Percentiles rank a stretch among this genome's conserved stretches.
These are phyloP conservation scores for Phytophthora pinifolia DNA, from an alignment of 352 stramenopile genomes.

Conservation along the genomic window DNA sequence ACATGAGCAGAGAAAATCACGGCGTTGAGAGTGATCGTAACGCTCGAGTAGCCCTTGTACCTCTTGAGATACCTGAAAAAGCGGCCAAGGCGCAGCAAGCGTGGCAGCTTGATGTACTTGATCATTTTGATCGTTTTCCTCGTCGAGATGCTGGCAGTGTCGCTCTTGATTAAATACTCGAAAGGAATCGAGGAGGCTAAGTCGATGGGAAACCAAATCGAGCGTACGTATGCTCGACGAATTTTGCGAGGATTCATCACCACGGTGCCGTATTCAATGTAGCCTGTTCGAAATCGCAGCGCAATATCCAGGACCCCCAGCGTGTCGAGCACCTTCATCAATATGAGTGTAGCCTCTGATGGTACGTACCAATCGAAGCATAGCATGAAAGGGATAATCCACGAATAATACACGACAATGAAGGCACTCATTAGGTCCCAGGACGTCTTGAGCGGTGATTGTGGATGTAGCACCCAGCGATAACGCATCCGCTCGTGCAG, in stretches of 20 bases:
- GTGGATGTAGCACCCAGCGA: conserved; percentile 53
- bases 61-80: conserved; percentile 58
- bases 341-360: conserved; percentile 21
- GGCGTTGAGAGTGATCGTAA: conserved; percentile 50
- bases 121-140: conserved; percentile 78
- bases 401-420: conserved; percentile 72
- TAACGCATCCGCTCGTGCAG: conserved; percentile 52
- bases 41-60: conserved; percentile 64
- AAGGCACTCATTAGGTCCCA: conserved; percentile 61
- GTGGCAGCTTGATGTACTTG: conserved; percentile 70
- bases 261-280: conserved; percentile 56
- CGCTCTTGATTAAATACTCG: conserved; percentile 49
- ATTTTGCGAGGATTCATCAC: conserved; percentile 59
- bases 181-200: conserved; percentile 57
- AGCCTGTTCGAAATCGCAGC: conserved; percentile 57
- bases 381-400: conserved; percentile 71
- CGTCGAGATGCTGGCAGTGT: conserved; percentile 36
- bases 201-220: conserved; percentile 68
- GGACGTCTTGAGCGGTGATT: conserved; percentile 48
- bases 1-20: conserved; percentile 57
- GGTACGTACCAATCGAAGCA: conserved; percentile 68
- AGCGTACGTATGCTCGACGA: conserved; percentile 44
- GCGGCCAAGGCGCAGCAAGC: conserved; percentile 54
- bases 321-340: conserved; percentile 52
- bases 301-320: conserved; percentile 54